Base-by-base conservation (phyloP, 345 rosid genomes). In the Brassica cretica region DNA sequence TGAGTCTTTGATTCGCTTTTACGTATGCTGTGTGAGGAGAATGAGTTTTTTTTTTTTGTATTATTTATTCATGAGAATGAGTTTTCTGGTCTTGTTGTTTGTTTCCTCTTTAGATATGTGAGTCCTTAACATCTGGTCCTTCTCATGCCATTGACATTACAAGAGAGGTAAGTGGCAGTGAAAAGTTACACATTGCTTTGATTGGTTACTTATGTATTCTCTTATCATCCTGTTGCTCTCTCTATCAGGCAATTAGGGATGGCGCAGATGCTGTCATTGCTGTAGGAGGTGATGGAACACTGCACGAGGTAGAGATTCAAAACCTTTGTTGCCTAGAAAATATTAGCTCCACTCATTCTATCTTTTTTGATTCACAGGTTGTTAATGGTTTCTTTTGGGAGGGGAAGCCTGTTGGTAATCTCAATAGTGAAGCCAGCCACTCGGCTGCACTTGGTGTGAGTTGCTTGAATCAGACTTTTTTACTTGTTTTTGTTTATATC, bases 261-360 rank as follows among this genome's bases (percentile, higher is more conserved):
- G 98, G 98, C 27, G 98, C 91, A 37, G 96, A 93, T 82, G 98
- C 98, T 74, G 98, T 95, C 70, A 87, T 95, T 87, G 98, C 99
- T 32, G 99, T 95, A 16, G 99, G 99, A 81, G 99, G 99, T 24
- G 99, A 95, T 82, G 98, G 99, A 72, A 95, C 99, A 46, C 84
- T 95, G 82, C 99, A 95, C 27, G 98, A 95, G 97, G 98, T 93
- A 39, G 46, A 39, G 8, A 1, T 37, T 37, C 2, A 37, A 37
- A 35, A 37, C 8, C 44, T 37, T 37, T 37, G 11, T 64, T 59
- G 25, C 35, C 1, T 63, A 46, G 19, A 53, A 19, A 70, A 7
- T 29, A n/a, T 55, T 58, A 55, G 55, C 27, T 73, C 8, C 33
- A 68, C 41, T 72, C 56, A 37, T 18, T 61, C 6, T 83, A 41